Conservation (phyloP, 345 rosid genomes). For the Eucalyptus lansdowneana region DNA sequence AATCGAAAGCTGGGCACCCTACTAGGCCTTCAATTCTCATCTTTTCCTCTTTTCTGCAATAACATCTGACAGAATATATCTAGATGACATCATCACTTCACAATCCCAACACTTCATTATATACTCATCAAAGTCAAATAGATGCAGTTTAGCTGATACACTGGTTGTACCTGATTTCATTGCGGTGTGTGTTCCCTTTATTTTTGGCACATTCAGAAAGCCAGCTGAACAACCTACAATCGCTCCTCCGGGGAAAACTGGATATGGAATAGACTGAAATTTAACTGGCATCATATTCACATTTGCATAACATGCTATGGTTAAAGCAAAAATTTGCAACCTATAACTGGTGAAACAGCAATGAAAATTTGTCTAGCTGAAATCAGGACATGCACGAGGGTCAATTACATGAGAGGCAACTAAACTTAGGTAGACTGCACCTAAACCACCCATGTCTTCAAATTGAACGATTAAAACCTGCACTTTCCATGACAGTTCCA, state of each 20-base stretch:
- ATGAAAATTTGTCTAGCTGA: background rate
- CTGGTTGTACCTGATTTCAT: constrained; percentile 77
- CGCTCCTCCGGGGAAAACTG: constrained; percentile 98
- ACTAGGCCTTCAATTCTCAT: background rate
- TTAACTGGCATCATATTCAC: constrained; percentile 69
- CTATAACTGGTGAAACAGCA: background rate
- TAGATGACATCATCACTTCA: background rate
- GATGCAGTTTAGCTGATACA: background rate
- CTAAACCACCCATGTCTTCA: background rate
- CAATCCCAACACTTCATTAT: background rate
- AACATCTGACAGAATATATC: background rate
- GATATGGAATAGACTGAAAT: constrained; percentile 99
- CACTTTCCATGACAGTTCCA: background rate
- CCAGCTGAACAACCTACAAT: constrained; percentile 96
- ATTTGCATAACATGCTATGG: constrained; percentile 5
- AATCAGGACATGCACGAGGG: background rate
- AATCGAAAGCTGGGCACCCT: background rate
- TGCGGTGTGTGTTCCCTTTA: constrained; percentile 98
- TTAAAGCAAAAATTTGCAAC: background rate
- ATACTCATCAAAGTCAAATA: background rate
- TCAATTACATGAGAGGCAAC: background rate
- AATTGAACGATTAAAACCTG: background rate
- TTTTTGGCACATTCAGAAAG: constrained; percentile 90
- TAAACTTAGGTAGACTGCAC: background rate
- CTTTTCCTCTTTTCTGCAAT: background rate